Conservation (phyloP, 352 stramenopile genomes). For the Pythium phragmiticola region DNA sequence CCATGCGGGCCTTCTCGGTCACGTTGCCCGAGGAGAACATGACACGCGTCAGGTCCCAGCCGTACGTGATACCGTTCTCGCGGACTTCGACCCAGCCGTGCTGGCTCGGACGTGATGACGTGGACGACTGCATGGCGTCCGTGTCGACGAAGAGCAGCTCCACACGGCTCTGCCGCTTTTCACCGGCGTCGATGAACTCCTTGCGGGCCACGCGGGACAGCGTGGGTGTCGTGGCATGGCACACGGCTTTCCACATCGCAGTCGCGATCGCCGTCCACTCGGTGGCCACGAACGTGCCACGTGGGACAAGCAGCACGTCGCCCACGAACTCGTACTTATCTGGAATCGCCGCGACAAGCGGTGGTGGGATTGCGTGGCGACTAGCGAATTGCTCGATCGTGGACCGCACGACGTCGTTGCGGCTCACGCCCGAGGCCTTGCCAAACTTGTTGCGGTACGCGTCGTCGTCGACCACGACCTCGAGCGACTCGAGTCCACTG, state of each 20-base stretch:
- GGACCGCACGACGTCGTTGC: conserved; percentile 68
- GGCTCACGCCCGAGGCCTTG: conserved; percentile 65
- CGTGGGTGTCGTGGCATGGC: conserved; percentile 40
- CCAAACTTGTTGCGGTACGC: conserved; percentile 75
- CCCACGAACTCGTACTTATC: conserved; percentile 79
- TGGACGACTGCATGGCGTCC: conserved; percentile 32
- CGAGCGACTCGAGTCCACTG: conserved; percentile 34
- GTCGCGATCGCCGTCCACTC: conserved; percentile 52
- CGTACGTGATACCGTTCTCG: conserved; percentile 95
- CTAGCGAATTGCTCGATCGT: conserved; percentile 53
- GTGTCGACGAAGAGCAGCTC: conserved; percentile 65
- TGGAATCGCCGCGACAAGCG: conserved; percentile 28
- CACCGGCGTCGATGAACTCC: conserved; percentile 69
- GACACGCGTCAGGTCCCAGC: conserved; percentile 93
- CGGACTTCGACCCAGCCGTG: conserved; percentile 83
- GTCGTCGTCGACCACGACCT: conserved; percentile 54
- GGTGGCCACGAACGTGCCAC: conserved; percentile 56
- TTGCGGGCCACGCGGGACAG: conserved; percentile 81
- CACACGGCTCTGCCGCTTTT: conserved; percentile 82
- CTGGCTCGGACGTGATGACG: conserved; percentile 34
- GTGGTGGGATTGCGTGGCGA: conserved; percentile 38
- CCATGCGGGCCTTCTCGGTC: conserved; percentile 96
- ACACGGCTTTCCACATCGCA: conserved; percentile 72
- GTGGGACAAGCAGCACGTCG: conserved; percentile 70
- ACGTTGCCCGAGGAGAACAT: conserved; percentile 98